Evolutionary conservation across 139 green algal genomes (phyloP), one percentile per base, ranked within the genome.

Genomic region (Zygnema circumcarinatum): DNA sequence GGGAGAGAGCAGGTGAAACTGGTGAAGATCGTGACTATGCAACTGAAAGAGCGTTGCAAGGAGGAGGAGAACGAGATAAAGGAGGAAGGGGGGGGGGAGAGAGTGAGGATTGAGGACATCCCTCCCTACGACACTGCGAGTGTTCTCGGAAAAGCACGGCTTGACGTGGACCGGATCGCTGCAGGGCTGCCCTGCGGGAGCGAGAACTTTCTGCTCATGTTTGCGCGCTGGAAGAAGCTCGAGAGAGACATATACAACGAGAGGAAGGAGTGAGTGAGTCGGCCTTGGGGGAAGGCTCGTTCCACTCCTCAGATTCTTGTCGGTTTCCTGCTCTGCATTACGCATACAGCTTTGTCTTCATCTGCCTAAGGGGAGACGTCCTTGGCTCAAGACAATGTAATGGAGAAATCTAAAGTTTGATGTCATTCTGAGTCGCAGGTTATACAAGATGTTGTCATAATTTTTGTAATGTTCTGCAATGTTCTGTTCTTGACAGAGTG

Each of bases 31-130:
- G 21, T 91, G 74, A 87, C 87, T 22, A 67, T 47, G 69, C 87
- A 95, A 88, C 90, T 98, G 86, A 89, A 94, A 41, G 88, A 96
- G 81, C 94, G 94, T 87, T 96, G 95, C 86, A 78, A 95, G 74
- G 92, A 96, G 52, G 94, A 96, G 39, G 83, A 88, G 31, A 53
- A 83, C 38, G 32, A 35, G n/a, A 36, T 84, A 0, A 38, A 73
- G 79, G 79, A 67, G 22, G 54, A 76, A 40, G 79, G 33, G 2
- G 79, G 40, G 39, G 52, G 73, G 22, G 35, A 79, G 52, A n/a
- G 31, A 62, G 32, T 84, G 42, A 54, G 39, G 47, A 84, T 76
- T 62, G 81, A 76, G 53, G 42, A 39, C 25, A 81, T 86, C 20
- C 80, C 80, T 31, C 38, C 79, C 2, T 90, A 86, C 16, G 78